phyloP scores from a whole-genome alignment of 169 alveolate genomes.

The Ichthyophthirius multifiliis region DNA sequence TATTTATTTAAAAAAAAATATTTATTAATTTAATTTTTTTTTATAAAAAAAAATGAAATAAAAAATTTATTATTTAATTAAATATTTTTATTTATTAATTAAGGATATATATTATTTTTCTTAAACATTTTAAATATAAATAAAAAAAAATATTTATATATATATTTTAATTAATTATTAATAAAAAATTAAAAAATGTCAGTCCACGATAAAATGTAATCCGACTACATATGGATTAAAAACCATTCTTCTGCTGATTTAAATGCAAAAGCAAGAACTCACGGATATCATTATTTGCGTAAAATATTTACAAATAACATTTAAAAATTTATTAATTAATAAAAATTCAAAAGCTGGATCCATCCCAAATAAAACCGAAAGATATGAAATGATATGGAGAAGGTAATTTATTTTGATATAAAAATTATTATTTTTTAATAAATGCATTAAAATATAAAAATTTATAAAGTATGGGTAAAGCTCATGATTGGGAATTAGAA shows the following conservation, averaged over 20 bases:
- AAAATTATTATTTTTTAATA: background rate
- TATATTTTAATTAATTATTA: no score
- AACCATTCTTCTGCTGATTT: slow-evolving; percentile 34
- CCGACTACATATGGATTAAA: slow-evolving; percentile 41
- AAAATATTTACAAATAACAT: background rate
- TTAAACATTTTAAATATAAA: no score
- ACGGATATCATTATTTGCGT: slow-evolving; percentile 27
- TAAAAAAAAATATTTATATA: no score
- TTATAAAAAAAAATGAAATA: no score
- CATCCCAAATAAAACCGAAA: slow-evolving; percentile 70
- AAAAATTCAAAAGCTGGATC: slow-evolving; percentile 48
- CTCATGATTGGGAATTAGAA: slow-evolving; percentile 42
- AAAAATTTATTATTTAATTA: no score
- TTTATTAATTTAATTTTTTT: no score
- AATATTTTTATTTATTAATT: no score
- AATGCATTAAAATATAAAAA: background rate
- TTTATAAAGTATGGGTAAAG: slow-evolving; percentile 21
- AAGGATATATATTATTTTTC: no score
- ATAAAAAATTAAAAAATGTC: slow-evolving; percentile 6
- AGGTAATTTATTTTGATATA: slow-evolving; percentile 11
- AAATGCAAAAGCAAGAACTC: slow-evolving; percentile 24
- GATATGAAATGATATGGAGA: slow-evolving; percentile 76
- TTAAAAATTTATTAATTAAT: background rate
- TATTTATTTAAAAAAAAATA: no score
- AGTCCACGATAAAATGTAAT: slow-evolving; percentile 39